These are phyloP conservation scores for Podaxis mareebaensis DNA, from an alignment of 768 basidiomycete species.

Conservation along the genomic window DNA sequence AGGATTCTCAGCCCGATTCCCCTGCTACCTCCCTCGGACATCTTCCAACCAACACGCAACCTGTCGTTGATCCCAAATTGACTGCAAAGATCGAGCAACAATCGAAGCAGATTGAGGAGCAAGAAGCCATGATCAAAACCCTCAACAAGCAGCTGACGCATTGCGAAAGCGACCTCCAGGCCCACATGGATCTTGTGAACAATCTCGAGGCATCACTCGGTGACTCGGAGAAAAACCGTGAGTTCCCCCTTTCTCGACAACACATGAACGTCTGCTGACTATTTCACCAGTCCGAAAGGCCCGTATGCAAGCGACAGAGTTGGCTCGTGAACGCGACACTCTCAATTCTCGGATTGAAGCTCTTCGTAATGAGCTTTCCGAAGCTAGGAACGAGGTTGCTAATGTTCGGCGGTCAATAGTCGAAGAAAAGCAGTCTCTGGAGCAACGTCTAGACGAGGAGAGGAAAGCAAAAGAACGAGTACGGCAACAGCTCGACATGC, in stretches of 20 bases:
- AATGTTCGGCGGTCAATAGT: conserved; percentile 77
- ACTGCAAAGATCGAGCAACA: conserved; percentile 68
- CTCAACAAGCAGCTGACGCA: conserved; percentile 93
- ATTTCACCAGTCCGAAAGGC: conserved; percentile 77
- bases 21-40: conserved; percentile 61
- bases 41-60: conserved; percentile 41
- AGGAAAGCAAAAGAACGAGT: conserved; percentile 87
- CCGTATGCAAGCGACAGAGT: conserved; percentile 89
- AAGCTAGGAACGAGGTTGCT: conserved; percentile 79
- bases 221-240: conserved; percentile 92
- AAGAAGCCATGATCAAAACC: conserved; percentile 89
- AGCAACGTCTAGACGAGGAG: conserved; percentile 83
- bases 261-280: conserved; percentile 7
- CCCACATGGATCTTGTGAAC: conserved; percentile 86
- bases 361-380: conserved; percentile 71
- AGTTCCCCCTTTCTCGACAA: conserved; percentile 33
- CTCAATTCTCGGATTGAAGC: conserved; percentile 63
- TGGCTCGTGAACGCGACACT: conserved; percentile 83
- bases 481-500: conserved; percentile 81
- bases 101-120: conserved; percentile 75
- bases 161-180: conserved; percentile 88
- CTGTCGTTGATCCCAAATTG: conserved; percentile 55
- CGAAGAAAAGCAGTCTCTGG: conserved; percentile 87
- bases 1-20: conserved; percentile 72
- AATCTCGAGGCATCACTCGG: conserved; percentile 84